Base-by-base conservation (phyloP, 352 stramenopile species). In the Phytophthora constricta region DNA sequence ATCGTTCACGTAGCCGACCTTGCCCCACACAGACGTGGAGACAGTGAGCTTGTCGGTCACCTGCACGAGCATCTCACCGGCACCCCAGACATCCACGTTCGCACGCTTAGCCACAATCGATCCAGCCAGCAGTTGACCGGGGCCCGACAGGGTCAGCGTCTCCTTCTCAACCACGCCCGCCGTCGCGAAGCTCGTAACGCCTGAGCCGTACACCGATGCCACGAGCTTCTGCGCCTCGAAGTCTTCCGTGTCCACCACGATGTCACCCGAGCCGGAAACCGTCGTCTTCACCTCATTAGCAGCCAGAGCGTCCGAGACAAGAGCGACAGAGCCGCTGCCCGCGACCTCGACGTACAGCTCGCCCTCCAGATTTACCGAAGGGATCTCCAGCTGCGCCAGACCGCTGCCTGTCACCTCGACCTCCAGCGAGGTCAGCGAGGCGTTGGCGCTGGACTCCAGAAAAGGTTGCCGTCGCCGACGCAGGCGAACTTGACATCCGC, bases 1-100 rank as follows among this genome's bases (percentile, higher is more conserved):
- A 11, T 41, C 68, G 26, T 80, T 80, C 16, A 83, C 65, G 63
- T 86, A 89, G 59, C 72, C 79, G 22, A 89, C 76, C 53, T 79
- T 68, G 23, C 78, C 80, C 62, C 76, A 86, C 26, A 86, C 80
- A 16, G 76, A 84, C 25, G 76, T 77, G 13, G 74, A 80, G 17
- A 80, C 72, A 37, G 76, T 80, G 41, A 89, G 64, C 57, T 78
- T 80, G 62, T 81, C 65, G 1, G 58, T 77, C 25, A 76, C 74
- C 57, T 87, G 78, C 33, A 89, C 78, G 34, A 83, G 64, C 49
- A 80, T 61, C 22, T 84, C 64, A 13, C 79, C 77, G 25, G 70
- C 62, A 22, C 81, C 81, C 72, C 72, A 85, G 25, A 90, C 72
- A 22, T 82, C 68, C 20, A 82, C 77, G 14, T 62, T 65, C 20